Evolutionary conservation across 2,329 filamentous ascomycete species (phyloP), one percentile per base, ranked within the genome.

Genomic region (Aspergillus texensis): DNA sequence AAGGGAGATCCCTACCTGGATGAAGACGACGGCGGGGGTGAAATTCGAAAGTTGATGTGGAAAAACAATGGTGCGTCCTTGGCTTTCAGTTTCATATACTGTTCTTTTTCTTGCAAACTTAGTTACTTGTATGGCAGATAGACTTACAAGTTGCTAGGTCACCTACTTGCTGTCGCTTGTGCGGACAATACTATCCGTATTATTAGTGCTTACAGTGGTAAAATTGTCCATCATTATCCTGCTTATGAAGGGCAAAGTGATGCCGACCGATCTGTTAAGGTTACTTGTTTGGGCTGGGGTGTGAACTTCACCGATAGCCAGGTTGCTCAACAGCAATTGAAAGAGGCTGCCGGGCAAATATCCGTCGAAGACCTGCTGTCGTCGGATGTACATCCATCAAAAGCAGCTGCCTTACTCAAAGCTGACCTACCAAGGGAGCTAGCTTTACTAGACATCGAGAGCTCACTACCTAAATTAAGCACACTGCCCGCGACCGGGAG

Each of bases 91-190:
- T 6, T 12, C 34, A 16, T 6, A 30, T 34, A 48, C 32, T 45
- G 9, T 39, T 53, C 16, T 59, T 54, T 59, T 54, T 41, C 41
- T 57, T 39, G 62, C 43, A 62, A 61, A 58, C 19, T 16, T 30
- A 58, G 32, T 55, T 63, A 19, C 57, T 62, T 34, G 30, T 57
- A 41, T 67, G 5, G n/a, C 34, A n/a, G 6, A n/a, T 39, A 30
- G 21, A 2, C 45, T 46, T 12, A 62, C 34, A 24, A 11, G 11
- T 60, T 21, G 6, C 52, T 43, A 78, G 76, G 76, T 28, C 90
- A 92, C 66, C 88, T 92, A 48, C 84, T 97, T 60, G 93, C 93
- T 16, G 87, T 95, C 16, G 92, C 89, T 53, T 96, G 92, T 88
- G 92, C 87, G 69, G 92, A 96, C 80, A 91, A 91, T 32, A 86